Evolutionary conservation across 2,329 filamentous ascomycete species (phyloP), one percentile per base, ranked within the genome.

Genomic region (Pseudocercospora eumusae): DNA sequence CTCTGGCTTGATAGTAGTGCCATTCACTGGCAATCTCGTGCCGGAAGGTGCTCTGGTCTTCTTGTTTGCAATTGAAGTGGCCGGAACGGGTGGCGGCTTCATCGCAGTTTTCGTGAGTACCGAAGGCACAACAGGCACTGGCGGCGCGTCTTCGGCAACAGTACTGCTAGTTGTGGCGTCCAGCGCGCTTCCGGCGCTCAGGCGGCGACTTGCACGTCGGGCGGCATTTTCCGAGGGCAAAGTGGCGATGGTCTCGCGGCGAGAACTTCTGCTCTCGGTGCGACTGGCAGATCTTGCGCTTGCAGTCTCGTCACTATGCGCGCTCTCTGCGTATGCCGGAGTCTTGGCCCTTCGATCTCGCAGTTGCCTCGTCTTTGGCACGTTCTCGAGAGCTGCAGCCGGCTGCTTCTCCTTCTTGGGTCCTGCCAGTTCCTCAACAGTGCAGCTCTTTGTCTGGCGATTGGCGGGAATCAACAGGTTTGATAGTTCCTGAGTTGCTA

Each of bases 401-500:
- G 84, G 83, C 70, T 89, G 86, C 5, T 86, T 84, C 66, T 93
- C 91, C 62, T 81, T 81, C 71, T 80, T 81, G 10, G 64, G 82
- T 78, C 68, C 87, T 77, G 58, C 84, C 6, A 98, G 82, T 50
- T 97, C 92, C 68, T 96, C 90, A 8, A 88, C 83, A 31, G 82
- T 88, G 75, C 84, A 91, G 76, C 92, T 96, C 57, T 82, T 83
- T 0, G 89, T 92, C 68, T 92, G 86, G 3, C 92, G 85, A 67
- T 89, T 83, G 0, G 81, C 81, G 0, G 93, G 95, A 60, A 97
- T 89, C 21, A 98, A 83, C 4, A 96, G 75, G 73, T 91, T 92
- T 70, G 87, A 90, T 11, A 98, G 79, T 73, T 96, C 92, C 69
- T 91, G 85, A 0, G 91, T 85, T n/a, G 93, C 92, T 27, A 89